phyloP scores from a whole-genome alignment of 2,329 filamentous ascomycete species.

The Epichloe elymi region DNA sequence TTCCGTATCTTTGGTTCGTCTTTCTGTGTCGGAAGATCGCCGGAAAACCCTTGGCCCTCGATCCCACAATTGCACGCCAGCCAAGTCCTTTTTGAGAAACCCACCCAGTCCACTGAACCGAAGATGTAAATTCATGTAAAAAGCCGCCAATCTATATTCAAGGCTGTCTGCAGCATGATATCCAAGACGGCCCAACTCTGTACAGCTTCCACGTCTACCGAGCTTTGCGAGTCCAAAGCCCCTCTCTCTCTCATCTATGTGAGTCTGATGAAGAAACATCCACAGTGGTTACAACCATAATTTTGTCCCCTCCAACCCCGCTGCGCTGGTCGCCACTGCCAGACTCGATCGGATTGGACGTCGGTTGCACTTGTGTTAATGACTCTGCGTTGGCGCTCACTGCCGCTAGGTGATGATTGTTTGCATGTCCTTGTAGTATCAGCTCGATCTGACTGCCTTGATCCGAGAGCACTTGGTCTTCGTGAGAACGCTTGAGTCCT shows the following conservation, averaged over 20 bases:
- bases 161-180: no score
- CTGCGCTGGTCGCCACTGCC: conserved; percentile 2
- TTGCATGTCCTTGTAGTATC: conserved; percentile 8
- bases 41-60: no score
- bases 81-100: no score
- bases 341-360: neutral
- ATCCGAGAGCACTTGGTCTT: conserved; percentile 3
- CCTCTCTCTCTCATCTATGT: neutral
- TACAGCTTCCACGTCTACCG: no score
- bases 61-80: no score
- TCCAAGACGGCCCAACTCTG: no score
- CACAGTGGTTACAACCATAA: conserved; percentile 16
- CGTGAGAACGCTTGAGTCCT: neutral
- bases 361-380: conserved; percentile 3
- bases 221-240: no score
- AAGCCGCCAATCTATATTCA: no score
- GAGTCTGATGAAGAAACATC: conserved; percentile 11
- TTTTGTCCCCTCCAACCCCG: conserved; percentile 9
- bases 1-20: no score
- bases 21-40: no score
- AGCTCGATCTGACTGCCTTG: conserved; percentile 19
- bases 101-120: no score
- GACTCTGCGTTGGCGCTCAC: conserved; percentile 4
- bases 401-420: conserved; percentile 8
- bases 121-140: no score